Conservation (phyloP, 768 basidiomycete species). For the Clathrus columnatus region DNA sequence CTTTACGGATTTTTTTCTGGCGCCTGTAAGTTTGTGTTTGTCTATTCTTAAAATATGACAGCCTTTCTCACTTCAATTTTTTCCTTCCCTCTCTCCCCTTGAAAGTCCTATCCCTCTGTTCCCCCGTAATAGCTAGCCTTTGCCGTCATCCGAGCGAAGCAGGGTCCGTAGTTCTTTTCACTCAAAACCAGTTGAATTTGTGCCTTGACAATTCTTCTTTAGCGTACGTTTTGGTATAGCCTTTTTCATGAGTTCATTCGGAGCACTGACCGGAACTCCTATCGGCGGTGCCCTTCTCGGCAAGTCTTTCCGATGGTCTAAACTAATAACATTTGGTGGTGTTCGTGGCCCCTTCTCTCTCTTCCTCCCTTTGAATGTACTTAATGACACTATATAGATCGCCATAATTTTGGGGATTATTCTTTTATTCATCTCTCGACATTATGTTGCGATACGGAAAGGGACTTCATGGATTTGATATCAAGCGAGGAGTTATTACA, state of each 20-base stretch:
- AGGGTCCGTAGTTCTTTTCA: slow-evolving; percentile 32
- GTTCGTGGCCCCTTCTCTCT: too few relatives aligned
- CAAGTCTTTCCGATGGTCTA: slow-evolving; percentile 43
- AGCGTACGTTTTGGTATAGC: slow-evolving; percentile 1
- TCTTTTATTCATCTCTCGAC: too few relatives aligned
- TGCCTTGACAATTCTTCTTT: background rate
- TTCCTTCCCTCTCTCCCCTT: slow-evolving; percentile 31
- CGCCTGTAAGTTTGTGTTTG: slow-evolving; percentile 21
- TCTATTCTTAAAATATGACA: slow-evolving; percentile 20
- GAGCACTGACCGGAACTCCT: slow-evolving; percentile 35
- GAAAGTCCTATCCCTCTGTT: slow-evolving; percentile 20
- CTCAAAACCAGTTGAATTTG: background rate
- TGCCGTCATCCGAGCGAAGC: slow-evolving; percentile 41
- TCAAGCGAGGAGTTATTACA: too few relatives aligned
- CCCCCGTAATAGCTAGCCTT: slow-evolving; percentile 36
- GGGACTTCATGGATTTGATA: too few relatives aligned
- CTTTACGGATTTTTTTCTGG: slow-evolving; percentile 43
- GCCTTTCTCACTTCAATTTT: too few relatives aligned
- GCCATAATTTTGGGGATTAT: too few relatives aligned
- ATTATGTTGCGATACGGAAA: too few relatives aligned
- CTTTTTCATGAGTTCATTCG: background rate
- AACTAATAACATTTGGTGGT: too few relatives aligned
- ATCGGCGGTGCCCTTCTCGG: slow-evolving; percentile 51
- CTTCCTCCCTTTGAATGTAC: too few relatives aligned
- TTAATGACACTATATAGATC: too few relatives aligned